Conservation (phyloP, 129 eudicot genomes). For the Pulicaria dysenterica region DNA sequence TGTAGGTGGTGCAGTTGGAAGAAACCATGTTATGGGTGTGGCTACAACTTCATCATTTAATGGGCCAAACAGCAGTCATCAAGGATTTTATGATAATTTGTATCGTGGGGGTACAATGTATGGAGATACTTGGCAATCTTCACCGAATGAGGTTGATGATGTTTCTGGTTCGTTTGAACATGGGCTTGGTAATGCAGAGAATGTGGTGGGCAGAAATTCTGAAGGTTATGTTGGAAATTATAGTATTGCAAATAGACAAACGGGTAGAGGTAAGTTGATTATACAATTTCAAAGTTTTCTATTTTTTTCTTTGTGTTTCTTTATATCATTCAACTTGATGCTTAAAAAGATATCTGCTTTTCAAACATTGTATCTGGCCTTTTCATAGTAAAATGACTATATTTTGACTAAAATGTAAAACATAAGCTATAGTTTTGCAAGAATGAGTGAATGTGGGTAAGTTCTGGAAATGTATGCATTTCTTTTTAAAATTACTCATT, state of each 20-base stretch:
- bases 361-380: slow-evolving; percentile 9
- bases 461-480: not conserved
- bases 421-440: not conserved
- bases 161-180: slow-evolving; percentile 59
- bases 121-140: slow-evolving; percentile 75
- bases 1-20: slow-evolving; percentile 52
- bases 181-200: slow-evolving; percentile 59
- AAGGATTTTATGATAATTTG: slow-evolving; percentile 57
- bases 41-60: slow-evolving; percentile 40
- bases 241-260: slow-evolving; percentile 69
- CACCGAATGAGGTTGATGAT: slow-evolving; percentile 55
- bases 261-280: slow-evolving; percentile 62
- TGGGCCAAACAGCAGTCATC: slow-evolving; percentile 49
- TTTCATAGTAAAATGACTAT: not conserved
- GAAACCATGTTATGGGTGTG: slow-evolving; percentile 45
- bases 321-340: slow-evolving; percentile 3
- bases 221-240: slow-evolving; percentile 69
- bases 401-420: slow-evolving; percentile 13
- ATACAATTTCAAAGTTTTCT: slow-evolving; percentile 1
- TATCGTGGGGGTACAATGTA: slow-evolving; percentile 55
- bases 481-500: slow-evolving; percentile 9
- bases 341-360: not conserved
- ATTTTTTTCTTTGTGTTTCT: not conserved
- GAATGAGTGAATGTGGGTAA: slow-evolving; percentile 6
- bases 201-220: slow-evolving; percentile 51